These are phyloP conservation scores for Alternaria sp. DNA, from an alignment of 2,329 filamentous ascomycete genomes.

Conservation along the genomic window DNA sequence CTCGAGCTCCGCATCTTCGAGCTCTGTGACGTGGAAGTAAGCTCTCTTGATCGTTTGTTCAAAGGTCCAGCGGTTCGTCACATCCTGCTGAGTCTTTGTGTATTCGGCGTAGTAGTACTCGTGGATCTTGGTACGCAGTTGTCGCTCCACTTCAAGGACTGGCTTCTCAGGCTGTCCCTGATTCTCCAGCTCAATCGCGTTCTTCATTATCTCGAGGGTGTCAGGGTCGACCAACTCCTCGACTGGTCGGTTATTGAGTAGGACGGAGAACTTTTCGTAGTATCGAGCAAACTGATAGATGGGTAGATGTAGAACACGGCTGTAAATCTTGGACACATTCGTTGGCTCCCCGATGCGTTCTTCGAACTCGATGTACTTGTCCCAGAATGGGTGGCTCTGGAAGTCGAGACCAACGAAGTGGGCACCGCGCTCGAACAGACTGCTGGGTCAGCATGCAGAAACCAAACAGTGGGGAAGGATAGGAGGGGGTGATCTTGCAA, in stretches of 20 bases:
- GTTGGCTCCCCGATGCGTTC: constrained; percentile 69
- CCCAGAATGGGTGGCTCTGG: constrained; percentile 95
- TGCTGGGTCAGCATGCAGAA: constrained; percentile 52
- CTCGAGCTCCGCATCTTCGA: constrained; percentile 81
- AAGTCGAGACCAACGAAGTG: constrained; percentile 90
- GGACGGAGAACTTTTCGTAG: constrained; percentile 85
- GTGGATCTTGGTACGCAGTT: constrained; percentile 82
- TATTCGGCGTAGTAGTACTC: constrained; percentile 82
- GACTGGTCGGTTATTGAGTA: constrained; percentile 75
- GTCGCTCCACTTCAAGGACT: constrained; percentile 82
- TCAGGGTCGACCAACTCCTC: constrained; percentile 75
- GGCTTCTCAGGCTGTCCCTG: constrained; percentile 63
- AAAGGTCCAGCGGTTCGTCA: constrained; percentile 91
- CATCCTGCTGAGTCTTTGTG: constrained; percentile 82
- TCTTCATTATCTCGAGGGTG: constrained; percentile 71
- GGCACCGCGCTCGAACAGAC: constrained; percentile 91
- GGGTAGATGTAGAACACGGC: constrained; percentile 84
- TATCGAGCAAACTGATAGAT: constrained; percentile 97
- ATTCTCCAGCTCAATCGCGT: constrained; percentile 75
- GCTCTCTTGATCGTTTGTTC: constrained; percentile 94
- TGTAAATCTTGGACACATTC: constrained; percentile 83
- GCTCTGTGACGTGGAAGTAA: constrained; percentile 94
- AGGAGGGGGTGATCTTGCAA: constrained; percentile 28
- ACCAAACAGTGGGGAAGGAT: not conserved
- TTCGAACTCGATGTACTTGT: constrained; percentile 98